A percentile compares a stretch with the other conserved stretches of the same genome.
phyloP scores from a whole-genome alignment of 208 protist genomes.

The Leishmania amazonensis region DNA sequence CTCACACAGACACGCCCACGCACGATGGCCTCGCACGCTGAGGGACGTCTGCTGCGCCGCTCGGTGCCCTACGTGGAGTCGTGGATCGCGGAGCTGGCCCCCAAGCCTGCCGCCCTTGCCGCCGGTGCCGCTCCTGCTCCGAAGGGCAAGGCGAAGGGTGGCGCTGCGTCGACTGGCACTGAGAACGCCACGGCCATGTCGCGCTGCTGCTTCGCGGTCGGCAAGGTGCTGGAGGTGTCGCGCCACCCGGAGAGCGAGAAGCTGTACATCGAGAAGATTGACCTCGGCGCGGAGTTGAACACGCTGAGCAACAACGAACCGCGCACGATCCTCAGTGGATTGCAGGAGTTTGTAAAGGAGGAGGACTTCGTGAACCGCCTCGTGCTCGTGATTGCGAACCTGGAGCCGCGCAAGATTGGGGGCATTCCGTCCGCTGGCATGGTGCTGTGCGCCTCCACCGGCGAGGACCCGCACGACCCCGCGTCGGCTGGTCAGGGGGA shows the following conservation, averaged over 20 bases:
- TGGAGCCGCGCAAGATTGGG: constrained; percentile 93
- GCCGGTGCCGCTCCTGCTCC: constrained; percentile 15
- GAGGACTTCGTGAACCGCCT: constrained; percentile 84
- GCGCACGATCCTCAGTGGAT: constrained; percentile 91
- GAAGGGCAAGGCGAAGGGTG: constrained; percentile 26
- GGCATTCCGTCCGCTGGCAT: constrained; percentile 92
- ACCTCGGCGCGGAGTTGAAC: constrained; percentile 87
- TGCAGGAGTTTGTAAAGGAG: constrained; percentile 85
- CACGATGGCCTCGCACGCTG: constrained; percentile 52
- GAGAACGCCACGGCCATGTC: constrained; percentile 74
- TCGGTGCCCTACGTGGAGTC: constrained; percentile 80
- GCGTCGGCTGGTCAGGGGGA: constrained; percentile 42
- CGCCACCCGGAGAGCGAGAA: constrained; percentile 89
- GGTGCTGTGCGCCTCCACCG: constrained; percentile 90
- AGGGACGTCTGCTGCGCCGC: constrained; percentile 72
- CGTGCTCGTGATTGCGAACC: constrained; percentile 92
- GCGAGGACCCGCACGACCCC: constrained; percentile 50
- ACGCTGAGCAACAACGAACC: constrained; percentile 57
- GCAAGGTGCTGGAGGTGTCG: constrained; percentile 86
- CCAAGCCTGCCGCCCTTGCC: constrained; percentile 22
- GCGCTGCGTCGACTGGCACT: constrained; percentile 16
- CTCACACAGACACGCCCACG: neutral
- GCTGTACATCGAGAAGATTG: constrained; percentile 95
- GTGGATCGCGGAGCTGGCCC: constrained; percentile 71
- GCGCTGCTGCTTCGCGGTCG: constrained; percentile 84